These are phyloP conservation scores for Papiliotrema nemorosa DNA, from an alignment of 1,284 basidiomycete species.

Conservation along the genomic window DNA sequence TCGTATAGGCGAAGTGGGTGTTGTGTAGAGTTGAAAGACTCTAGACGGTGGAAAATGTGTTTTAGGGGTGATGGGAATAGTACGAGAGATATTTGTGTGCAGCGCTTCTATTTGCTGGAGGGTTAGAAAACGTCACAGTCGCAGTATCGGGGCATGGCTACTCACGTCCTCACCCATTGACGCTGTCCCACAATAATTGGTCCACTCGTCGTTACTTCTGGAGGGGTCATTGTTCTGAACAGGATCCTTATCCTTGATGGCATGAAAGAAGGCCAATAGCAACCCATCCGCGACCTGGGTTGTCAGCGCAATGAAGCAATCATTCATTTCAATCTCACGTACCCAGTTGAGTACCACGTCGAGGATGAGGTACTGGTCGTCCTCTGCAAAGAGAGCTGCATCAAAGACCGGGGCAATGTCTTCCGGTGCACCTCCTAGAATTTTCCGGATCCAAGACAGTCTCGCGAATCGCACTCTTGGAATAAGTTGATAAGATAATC, in stretches of 20 bases:
- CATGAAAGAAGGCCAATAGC: constrained; percentile 92
- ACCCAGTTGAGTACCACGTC: constrained; percentile 93
- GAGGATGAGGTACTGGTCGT: constrained; percentile 78
- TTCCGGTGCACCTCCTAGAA: constrained; percentile 50
- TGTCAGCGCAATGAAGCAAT: background rate
- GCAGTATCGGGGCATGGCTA: background rate
- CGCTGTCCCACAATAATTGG: constrained; percentile 89
- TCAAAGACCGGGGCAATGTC: constrained; percentile 50
- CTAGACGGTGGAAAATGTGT: constrained; percentile 39
- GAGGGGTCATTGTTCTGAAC: constrained; percentile 71
- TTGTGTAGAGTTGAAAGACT: constrained; percentile 47
- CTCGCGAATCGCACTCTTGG: constrained; percentile 53
- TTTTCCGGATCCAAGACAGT: constrained; percentile 49
- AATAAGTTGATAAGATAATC: background rate
- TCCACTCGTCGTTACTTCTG: constrained; percentile 71
- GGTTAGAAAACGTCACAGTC: constrained; percentile 10
- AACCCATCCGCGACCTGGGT: constrained; percentile 69
- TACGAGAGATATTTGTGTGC: constrained; percentile 24
- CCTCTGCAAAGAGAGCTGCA: constrained; percentile 65
- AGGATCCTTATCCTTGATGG: constrained; percentile 60
- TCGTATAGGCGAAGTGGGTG: constrained; percentile 17
- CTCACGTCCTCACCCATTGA: constrained; percentile 49
- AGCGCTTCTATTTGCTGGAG: constrained; percentile 36
- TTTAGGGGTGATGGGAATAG: constrained; percentile 20
- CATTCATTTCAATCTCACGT: constrained; percentile 8